Base-by-base conservation (phyloP, 352 stramenopile species). In the Phytopythium delawarense region DNA sequence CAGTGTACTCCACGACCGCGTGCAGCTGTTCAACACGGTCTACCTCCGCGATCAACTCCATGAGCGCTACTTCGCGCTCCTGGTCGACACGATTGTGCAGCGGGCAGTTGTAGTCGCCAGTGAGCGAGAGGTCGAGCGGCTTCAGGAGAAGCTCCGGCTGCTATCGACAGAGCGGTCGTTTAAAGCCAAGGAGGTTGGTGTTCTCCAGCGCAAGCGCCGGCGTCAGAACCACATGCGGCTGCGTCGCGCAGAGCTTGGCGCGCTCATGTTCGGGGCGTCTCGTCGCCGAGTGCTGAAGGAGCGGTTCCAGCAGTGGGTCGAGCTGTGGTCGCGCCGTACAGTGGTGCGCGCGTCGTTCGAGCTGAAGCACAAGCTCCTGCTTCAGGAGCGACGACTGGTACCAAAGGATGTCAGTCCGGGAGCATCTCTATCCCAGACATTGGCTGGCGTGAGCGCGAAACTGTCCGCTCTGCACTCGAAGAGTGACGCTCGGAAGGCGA, bases 31-130 rank as follows among this genome's bases (percentile, higher is more conserved):
- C 60, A 66, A 69, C 13, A 93, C 82, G 0, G 13, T 52, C 5
- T 93, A 91, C 48, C 51, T 92, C 15, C 66, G 78, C 2, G 78
- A 84, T 35, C 74, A 81, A 28, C 62, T 93, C 0, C 78, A 88
- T 53, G 49, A 30, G 1, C 59, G 70, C 13, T 89, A 91, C 40
- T 89, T 91, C n/a, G 61, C 67, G 0, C 34, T 91, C 18, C 55
- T 91, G 11, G 87, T 78, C 1, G 79, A 91, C 37, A 78, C 63
- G 18, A 78, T 91, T 30, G 62, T 88, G 8, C 73, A 71, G 20
- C 67, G 64, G 23, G 78, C 76, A 15, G 67, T 88, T 25, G 70
- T 88, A 1, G 59, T 77, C 7, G 72, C 64, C 25, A 87, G 66
- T 48, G 69, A 85, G 48, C 69, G 76, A 13, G 79, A 89, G 44